These are phyloP conservation scores for Penicillium occitanis DNA, from an alignment of 2,329 filamentous ascomycete genomes.

Conservation along the genomic window DNA sequence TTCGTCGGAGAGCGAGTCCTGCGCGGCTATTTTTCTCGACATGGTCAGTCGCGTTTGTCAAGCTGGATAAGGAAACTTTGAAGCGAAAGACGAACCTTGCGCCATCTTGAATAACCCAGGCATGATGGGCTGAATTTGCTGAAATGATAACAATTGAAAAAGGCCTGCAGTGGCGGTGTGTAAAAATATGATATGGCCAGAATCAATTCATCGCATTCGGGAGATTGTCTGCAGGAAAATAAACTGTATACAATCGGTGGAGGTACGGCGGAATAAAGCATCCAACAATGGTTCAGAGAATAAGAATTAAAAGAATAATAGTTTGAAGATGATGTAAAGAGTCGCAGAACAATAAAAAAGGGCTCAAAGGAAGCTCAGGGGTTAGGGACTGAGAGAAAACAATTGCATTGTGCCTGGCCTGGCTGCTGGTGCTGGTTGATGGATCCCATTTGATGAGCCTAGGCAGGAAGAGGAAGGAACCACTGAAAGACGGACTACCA, in stretches of 20 bases:
- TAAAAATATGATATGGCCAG: conserved; percentile 3
- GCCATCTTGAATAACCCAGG: conserved; percentile 35
- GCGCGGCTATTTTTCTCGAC: conserved; percentile 33
- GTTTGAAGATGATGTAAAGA: neutral
- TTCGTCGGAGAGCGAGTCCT: conserved; percentile 75
- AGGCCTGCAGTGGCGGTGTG: conserved; percentile 9
- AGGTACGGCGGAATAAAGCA: neutral
- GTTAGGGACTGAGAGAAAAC: neutral
- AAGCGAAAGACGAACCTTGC: conserved; percentile 33
- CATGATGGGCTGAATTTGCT: conserved; percentile 28
- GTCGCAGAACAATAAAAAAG: neutral
- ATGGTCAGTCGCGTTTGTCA: neutral
- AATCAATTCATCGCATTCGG: conserved; percentile 14
- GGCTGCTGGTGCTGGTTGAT: neutral
- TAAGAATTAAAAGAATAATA: neutral
- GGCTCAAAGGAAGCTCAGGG: conserved; percentile 2
- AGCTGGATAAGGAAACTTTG: neutral
- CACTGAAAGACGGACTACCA: neutral
- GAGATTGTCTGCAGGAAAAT: conserved; percentile 5
- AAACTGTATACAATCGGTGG: neutral
- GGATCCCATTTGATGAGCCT: neutral
- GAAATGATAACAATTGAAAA: neutral
- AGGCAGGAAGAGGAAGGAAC: conserved; percentile 7
- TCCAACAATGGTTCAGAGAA: neutral
- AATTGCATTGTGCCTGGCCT: conserved; percentile 4